Conservation (phyloP, 2,329 filamentous ascomycete genomes). For the Pseudopyrenochaeta lycopersici region DNA sequence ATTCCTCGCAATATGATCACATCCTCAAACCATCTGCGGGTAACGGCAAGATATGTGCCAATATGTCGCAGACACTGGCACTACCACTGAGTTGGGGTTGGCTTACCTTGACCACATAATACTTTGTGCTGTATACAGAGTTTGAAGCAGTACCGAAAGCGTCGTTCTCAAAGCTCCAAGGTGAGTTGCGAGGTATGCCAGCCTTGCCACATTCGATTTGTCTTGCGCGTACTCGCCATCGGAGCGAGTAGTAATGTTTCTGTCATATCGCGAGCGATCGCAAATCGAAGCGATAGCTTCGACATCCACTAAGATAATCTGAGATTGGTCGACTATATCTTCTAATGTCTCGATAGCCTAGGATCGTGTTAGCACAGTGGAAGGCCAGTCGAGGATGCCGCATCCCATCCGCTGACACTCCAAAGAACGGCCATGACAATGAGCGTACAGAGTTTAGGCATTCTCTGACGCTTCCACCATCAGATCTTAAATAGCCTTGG, state of each 20-base stretch:
- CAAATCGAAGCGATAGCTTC: conserved; percentile 27
- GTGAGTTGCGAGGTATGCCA: conserved; percentile 45
- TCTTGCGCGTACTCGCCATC: conserved; percentile 10
- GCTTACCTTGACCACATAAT: conserved; percentile 51
- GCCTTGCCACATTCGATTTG: conserved; percentile 24
- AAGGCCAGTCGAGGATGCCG: neutral
- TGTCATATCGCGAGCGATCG: conserved; percentile 7
- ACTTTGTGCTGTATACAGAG: conserved; percentile 48
- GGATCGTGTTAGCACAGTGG: conserved; percentile 13
- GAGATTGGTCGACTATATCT: conserved; percentile 44
- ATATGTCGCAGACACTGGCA: neutral
- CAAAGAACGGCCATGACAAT: too few relatives aligned
- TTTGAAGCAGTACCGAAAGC: conserved; percentile 49
- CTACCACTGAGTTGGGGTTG: neutral
- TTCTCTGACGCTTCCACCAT: too few relatives aligned
- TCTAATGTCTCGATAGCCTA: conserved; percentile 46
- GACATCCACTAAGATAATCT: conserved; percentile 38
- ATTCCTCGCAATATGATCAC: too few relatives aligned
- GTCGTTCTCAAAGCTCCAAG: conserved; percentile 47
- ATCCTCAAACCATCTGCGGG: too few relatives aligned
- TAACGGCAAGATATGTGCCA: neutral
- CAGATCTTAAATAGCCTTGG: neutral
- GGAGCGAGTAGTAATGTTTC: conserved; percentile 7
- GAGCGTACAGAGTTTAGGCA: too few relatives aligned
- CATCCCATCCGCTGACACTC: neutral